phyloP scores from a whole-genome alignment of 1,284 basidiomycete genomes.

The Hemileia vastatrix region DNA sequence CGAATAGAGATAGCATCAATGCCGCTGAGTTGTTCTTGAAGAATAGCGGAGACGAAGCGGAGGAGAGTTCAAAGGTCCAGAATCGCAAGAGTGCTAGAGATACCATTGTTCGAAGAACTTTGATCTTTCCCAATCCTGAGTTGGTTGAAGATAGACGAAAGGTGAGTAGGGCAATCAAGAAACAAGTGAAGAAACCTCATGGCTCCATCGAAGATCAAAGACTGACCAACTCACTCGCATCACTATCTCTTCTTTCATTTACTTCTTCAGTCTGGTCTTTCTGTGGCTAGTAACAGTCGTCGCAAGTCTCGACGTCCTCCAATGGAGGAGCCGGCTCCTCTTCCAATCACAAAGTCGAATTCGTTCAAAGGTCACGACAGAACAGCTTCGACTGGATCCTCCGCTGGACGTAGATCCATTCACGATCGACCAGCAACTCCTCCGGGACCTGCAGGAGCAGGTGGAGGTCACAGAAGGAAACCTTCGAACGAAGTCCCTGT shows the following conservation, averaged over 20 bases:
- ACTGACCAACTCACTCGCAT: background rate
- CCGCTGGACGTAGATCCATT: slow-evolving; percentile 25
- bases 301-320: background rate
- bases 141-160: no score
- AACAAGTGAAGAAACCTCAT: no score
- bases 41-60: background rate
- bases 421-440: slow-evolving; percentile 25
- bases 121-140: slow-evolving; percentile 33
- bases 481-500: slow-evolving; percentile 16
- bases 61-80: background rate
- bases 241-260: background rate
- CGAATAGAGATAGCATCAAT: background rate
- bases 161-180: no score
- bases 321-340: background rate
- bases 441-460: slow-evolving; percentile 19
- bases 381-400: background rate
- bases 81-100: slow-evolving; percentile 31
- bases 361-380: background rate
- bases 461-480: slow-evolving; percentile 22
- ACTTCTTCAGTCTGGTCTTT: background rate
- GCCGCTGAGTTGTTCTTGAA: background rate
- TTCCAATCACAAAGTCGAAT: background rate
- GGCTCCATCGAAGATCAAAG: no score
- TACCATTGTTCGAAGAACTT: slow-evolving; percentile 35
- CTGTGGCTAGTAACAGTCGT: background rate